Evolutionary conservation across 345 rosid genomes (phyloP), one percentile per base, ranked within the genome.

Genomic region (Moricandia arvensis): DNA sequence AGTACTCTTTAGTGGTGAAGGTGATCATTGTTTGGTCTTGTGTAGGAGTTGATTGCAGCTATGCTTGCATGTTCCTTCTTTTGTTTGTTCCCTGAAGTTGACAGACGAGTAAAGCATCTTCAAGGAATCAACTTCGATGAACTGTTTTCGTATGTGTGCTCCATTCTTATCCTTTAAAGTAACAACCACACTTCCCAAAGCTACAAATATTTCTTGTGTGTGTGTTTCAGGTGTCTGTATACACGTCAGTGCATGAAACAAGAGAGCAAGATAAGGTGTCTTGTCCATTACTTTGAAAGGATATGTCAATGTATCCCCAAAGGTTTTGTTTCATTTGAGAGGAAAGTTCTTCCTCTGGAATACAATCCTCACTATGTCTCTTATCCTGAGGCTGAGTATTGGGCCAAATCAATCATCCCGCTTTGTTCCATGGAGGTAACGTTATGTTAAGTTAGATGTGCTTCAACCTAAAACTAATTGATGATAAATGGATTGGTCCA

Each of bases 311-410:
- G 24, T 66, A 80, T 84, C 80, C 97, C 98, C 24, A 59, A 33
- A 16, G 98, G 97, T 30, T 80, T 79, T 78, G 88, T 94, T 41
- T 91, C 97, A 11, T 94, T 90, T 82, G 96, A 94, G 86, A 81
- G 91, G 63, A 94, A 91, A 83, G 74, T 87, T 72, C 97, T 91
- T 77, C 79, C 82, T 0, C 34, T 73, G 24, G 84, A 77, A 59
- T 15, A 63, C 70, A 57, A 21, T 78, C 76, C 82, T 73, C 17
- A 57, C 49, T 61, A 4, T 60, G 31, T 81, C 74, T 70, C 92
- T 75, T 87, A 82, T 73, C 93, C 93, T 1, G 31, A 66, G 61
- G 76, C 84, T 73, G 84, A 85, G n/a, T 82, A 79, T 58, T 91
- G 98, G 98, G 75, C 79, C 69, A 78, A 84, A 66, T 91, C 98